Evolutionary conservation across 495 filamentous ascomycete species (phyloP), one percentile per base, ranked within the genome.

Genomic region (Penicillium robsamsonii): DNA sequence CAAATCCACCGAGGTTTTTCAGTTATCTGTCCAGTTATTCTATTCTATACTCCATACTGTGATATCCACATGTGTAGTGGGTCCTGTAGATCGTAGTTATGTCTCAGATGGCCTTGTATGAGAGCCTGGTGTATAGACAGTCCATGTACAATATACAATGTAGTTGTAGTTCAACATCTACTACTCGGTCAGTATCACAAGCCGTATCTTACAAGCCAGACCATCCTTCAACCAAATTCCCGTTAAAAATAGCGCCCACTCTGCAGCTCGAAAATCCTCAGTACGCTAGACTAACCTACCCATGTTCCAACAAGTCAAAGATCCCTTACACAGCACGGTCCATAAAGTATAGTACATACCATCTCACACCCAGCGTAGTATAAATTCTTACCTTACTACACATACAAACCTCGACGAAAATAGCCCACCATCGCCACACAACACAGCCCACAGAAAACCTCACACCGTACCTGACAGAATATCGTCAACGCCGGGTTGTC

Each of bases 391-490:
- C 24, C 10, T 10, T 9, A 17, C 20, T 9, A 17, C 12, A 44
- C 25, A 27, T 27, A 1, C 11, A 11, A 25, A 25, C 3, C 20
- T 17, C 22, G 17, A 10, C 44, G 15, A 27, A 29, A 11, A 4
- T 5, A 30, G 25, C 7, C 44, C 25, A n/a, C 1, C 22, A 46
- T 46, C 5, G 31, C 27, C 29, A 49, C 46, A 48, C 46, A 18
- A 25, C 9, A 4, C 29, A 11, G 8, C 12, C 5, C 35, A 27
- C 27, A 17, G 24, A 30, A 9, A 4, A 40, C 37, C 38, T 52
- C 50, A 52, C 50, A 52, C 50, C 24, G 50, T 43, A 7, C 50
- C 50, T 52, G 49, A 5, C 15, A 17, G n/a, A 15, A 47, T 31
- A 9, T 27, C 45, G 45, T 18, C 22, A 31, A 31, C 13, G 13